Evolutionary conservation across 352 stramenopile species (phyloP).

Genomic region (Phytophthora hybrid): DNA sequence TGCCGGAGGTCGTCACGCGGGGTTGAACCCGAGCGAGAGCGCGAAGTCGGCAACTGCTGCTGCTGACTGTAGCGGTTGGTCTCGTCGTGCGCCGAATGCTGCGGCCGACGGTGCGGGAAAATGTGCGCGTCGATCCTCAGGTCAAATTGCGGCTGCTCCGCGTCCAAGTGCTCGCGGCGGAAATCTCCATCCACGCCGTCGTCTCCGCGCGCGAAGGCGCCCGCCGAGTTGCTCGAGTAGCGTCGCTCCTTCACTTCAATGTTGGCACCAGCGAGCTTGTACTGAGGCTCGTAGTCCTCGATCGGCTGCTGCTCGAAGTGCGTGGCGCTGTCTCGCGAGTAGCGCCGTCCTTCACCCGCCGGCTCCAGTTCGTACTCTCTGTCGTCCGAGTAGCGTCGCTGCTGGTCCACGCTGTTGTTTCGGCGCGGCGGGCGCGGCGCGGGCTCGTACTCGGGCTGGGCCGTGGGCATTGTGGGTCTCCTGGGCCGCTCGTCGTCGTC

Average conservation of each 20-base stretch:
- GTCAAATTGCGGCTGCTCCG: slow-evolving; percentile 33
- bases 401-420: slow-evolving; percentile 43
- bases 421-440: slow-evolving; percentile 35
- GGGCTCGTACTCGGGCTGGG: slow-evolving; percentile 50
- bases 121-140: slow-evolving; percentile 39
- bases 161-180: slow-evolving; percentile 30
- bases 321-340: slow-evolving; percentile 31
- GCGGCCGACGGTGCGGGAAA: slow-evolving; percentile 24
- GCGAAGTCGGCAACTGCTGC: slow-evolving; percentile 8
- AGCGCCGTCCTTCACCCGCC: slow-evolving; percentile 25
- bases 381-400: slow-evolving; percentile 25
- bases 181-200: slow-evolving; percentile 39
- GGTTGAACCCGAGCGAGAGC: slow-evolving; percentile 26
- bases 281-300: slow-evolving; percentile 25
- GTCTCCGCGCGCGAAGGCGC: slow-evolving; percentile 16
- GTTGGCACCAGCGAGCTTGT: slow-evolving; percentile 18
- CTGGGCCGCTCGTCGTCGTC: slow-evolving; percentile 27
- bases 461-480: slow-evolving; percentile 19
- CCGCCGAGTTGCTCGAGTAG: slow-evolving; percentile 36
- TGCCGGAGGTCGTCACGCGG: slow-evolving; percentile 21
- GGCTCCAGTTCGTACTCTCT: slow-evolving; percentile 35
- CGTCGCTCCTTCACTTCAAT: slow-evolving; percentile 32
- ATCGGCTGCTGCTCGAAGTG: slow-evolving; percentile 38
- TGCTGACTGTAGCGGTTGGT: slow-evolving; percentile 14
- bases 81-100: slow-evolving; percentile 14